Evolutionary conservation across 1,284 basidiomycete genomes (phyloP).

Genomic region (Quambalaria eucalypti): DNA sequence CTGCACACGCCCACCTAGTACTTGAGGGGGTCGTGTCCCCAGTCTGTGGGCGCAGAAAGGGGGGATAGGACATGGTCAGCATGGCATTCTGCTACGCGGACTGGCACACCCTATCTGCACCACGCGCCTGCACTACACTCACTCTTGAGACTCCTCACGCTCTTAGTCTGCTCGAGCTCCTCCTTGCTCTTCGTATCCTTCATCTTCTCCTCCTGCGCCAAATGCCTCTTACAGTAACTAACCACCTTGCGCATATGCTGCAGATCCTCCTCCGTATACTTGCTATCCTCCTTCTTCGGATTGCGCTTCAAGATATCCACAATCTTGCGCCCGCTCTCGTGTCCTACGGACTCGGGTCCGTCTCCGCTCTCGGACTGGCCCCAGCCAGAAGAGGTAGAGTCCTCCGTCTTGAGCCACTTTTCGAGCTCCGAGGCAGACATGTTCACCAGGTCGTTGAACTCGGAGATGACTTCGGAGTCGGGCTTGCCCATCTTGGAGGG

Average conservation of each 20-base stretch:
- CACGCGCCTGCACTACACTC: conserved; percentile 7
- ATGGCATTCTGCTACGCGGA: neutral
- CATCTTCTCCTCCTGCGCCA: conserved; percentile 31
- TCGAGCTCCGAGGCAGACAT: conserved; percentile 39
- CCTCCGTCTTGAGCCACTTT: conserved; percentile 39
- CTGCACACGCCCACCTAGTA: neutral
- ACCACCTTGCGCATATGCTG: conserved; percentile 46
- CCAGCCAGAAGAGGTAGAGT: conserved; percentile 26
- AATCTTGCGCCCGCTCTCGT: conserved; percentile 33
- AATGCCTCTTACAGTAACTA: conserved; percentile 44
- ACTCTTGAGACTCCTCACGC: conserved; percentile 30
- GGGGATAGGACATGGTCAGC: neutral
- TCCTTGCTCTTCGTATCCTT: conserved; percentile 21
- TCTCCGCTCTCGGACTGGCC: conserved; percentile 19
- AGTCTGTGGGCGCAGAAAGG: conserved; percentile 7
- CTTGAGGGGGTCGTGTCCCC: conserved; percentile 21
- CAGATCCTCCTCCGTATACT: conserved; percentile 40
- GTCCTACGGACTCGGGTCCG: conserved; percentile 42
- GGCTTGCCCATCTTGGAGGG: conserved; percentile 24
- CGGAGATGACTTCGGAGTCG: conserved; percentile 26
- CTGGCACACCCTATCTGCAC: neutral
- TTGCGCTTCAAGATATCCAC: conserved; percentile 44
- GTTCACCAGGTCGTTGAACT: conserved; percentile 44
- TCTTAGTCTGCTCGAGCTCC: conserved; percentile 32
- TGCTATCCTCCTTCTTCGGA: conserved; percentile 35